Base-by-base conservation (phyloP, 306 rosid genomes). In the Dalbergia cochinchinensis region DNA sequence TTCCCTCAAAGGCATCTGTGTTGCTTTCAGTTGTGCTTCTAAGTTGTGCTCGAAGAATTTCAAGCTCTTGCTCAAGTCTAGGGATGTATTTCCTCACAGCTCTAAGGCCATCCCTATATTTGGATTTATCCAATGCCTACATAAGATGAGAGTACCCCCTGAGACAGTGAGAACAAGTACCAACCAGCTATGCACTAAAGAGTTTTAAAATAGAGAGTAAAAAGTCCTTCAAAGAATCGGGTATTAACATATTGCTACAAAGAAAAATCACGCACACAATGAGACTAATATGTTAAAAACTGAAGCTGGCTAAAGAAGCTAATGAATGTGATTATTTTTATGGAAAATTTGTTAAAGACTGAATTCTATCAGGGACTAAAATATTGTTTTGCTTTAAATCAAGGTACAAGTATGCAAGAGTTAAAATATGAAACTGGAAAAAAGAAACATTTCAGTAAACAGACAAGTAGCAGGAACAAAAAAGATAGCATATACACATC, bases 71-170 rank as follows among this genome's bases (percentile, higher is more conserved):
- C 74, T 90, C 86, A 4, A 95, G 96, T 79, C 76, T 90, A 9
- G 98, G 99, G 73, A 92, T 91, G 58, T 90, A 65, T 83, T 87
- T 91, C 82, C 96, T 86, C 68, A 95, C 94, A 69, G 98, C 94
- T 15, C 94, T 91, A 48, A 95, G 96, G 70, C 92, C 93, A 78
- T 95, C 99, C 85, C 89, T 78, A 37, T 91, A 88, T 80, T 90
- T 95, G 63, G 99, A 95, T 89, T 95, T 93, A 84, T 93, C 98
- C 89, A 95, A 83, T 85, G 97, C 99, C 99, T 94, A 88, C 62
- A 73, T 42, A 53, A 73, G 44, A 58, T 63, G 83, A 73, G 61
- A 47, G 73, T 47, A 81, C 7, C 42, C 76, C 65, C 19, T 5
- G 31, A 61, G 48, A 64, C 50, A 41, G 18, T 81, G 47, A 74